Conservation (phyloP, 2,329 filamentous ascomycete species). For the Fusarium keratoplasticum region DNA sequence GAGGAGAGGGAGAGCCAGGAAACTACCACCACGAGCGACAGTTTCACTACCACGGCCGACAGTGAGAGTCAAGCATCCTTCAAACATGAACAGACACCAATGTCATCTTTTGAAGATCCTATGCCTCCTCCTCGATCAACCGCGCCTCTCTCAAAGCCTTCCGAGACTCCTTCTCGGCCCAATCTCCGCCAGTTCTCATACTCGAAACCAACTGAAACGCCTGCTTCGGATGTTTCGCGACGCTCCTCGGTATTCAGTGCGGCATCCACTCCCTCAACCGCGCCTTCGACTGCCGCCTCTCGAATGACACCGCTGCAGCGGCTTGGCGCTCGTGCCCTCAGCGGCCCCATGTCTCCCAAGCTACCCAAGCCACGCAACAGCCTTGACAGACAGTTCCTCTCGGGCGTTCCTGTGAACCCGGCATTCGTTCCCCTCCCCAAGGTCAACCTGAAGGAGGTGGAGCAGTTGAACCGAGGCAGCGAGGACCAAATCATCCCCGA, state of each 20-base stretch:
- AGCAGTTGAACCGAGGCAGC: slow-evolving; percentile 65
- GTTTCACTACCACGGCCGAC: slow-evolving; percentile 10
- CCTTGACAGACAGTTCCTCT: slow-evolving; percentile 42
- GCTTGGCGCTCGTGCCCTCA: slow-evolving; percentile 59
- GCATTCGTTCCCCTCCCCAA: slow-evolving; percentile 67
- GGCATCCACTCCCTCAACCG: slow-evolving; percentile 54
- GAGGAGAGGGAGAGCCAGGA: slow-evolving; percentile 52
- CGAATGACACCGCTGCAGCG: slow-evolving; percentile 65
- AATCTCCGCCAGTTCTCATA: slow-evolving; percentile 52
- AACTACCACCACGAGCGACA: slow-evolving; percentile 18
- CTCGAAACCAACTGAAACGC: slow-evolving; percentile 46
- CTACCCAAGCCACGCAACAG: slow-evolving; percentile 44
- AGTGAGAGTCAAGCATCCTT: slow-evolving; percentile 40
- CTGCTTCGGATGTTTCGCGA: slow-evolving; percentile 50
- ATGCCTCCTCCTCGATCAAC: slow-evolving; percentile 47
- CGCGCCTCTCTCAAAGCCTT: slow-evolving; percentile 27
- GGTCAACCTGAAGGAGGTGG: slow-evolving; percentile 65
- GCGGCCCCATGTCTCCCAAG: slow-evolving; percentile 43
- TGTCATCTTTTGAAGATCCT: slow-evolving; percentile 38
- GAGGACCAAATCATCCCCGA: slow-evolving; percentile 68
- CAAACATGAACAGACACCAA: slow-evolving; percentile 34
- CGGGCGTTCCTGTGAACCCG: slow-evolving; percentile 61
- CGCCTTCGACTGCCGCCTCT: slow-evolving; percentile 57
- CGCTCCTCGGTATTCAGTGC: slow-evolving; percentile 52
- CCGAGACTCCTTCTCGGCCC: slow-evolving; percentile 46